Evolutionary conservation across 371 early-diverging fungal genomes (phyloP).

Genomic region (Rhizopus arrhizus): DNA sequence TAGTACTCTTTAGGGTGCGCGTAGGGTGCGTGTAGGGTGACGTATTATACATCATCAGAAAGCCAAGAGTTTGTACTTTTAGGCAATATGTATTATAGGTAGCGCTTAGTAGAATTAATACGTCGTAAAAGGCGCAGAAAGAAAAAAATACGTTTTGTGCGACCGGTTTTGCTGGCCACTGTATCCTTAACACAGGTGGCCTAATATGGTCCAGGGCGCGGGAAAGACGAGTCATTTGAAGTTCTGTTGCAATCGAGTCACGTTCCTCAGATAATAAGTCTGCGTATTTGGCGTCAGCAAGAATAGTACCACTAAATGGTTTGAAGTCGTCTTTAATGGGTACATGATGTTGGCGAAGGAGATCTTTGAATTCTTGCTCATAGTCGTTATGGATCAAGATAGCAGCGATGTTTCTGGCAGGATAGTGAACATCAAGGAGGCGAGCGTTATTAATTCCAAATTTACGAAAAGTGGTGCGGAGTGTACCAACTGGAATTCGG

Average conservation of each 20-base stretch:
- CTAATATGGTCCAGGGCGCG: conserved; percentile 6
- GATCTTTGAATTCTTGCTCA: not conserved
- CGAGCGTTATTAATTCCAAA: conserved; percentile 1
- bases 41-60: too few species aligned
- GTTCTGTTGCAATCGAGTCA: not conserved
- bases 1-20: too few species aligned
- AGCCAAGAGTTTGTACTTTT: too few species aligned
- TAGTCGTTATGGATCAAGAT: conserved; percentile 4
- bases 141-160: too few species aligned
- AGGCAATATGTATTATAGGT: too few species aligned
- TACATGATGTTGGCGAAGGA: not conserved
- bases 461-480: not conserved
- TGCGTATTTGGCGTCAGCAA: conserved; percentile 7
- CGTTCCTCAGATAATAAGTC: not conserved
- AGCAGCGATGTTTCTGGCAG: conserved; percentile 5
- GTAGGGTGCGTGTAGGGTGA: too few species aligned
- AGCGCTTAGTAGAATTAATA: too few species aligned
- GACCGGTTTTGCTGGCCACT: too few species aligned
- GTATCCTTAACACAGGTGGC: too few species aligned
- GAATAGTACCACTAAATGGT: conserved; percentile 1
- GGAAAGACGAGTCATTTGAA: not conserved
- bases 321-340: not conserved
- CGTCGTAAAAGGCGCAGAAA: too few species aligned
- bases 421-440: conserved; percentile 10
- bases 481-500: not conserved